These are phyloP conservation scores for Anaeramoeba flamelloides DNA, from an alignment of 78 protist species.

Conservation along the genomic window DNA sequence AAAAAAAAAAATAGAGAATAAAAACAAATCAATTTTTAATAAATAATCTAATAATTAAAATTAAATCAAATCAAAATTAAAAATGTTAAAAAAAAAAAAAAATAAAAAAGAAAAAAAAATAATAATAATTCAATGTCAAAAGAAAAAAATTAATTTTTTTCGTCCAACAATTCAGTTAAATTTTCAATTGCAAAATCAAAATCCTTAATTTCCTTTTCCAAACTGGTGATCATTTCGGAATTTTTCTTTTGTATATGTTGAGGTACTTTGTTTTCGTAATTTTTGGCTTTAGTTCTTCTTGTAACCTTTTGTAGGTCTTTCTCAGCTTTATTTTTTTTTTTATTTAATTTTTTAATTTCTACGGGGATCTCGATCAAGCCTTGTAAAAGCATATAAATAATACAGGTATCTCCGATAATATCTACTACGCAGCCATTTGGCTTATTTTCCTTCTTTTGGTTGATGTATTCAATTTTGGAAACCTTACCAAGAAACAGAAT, in stretches of 20 bases:
- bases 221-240: background rate
- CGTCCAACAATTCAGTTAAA: too few relatives aligned
- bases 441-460: too few relatives aligned
- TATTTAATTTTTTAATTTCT: background rate
- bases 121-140: too few relatives aligned
- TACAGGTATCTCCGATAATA: background rate
- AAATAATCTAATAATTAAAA: too few relatives aligned
- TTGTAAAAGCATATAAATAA: background rate
- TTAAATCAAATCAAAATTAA: too few relatives aligned
- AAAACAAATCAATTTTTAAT: too few relatives aligned
- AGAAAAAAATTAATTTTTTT: too few relatives aligned
- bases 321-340: background rate
- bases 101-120: too few relatives aligned
- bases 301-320: background rate
- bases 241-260: background rate
- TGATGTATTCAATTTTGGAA: background rate
- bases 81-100: too few relatives aligned
- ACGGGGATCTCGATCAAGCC: background rate
- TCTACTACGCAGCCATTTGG: background rate
- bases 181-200: background rate
- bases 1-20: too few relatives aligned
- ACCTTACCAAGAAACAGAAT: background rate
- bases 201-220: background rate
- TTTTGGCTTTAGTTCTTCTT: background rate
- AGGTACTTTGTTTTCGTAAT: background rate